Evolutionary conservation across 768 basidiomycete genomes (phyloP), one percentile per base, ranked within the genome.

Genomic region (Stropharia rugosoannulata): DNA sequence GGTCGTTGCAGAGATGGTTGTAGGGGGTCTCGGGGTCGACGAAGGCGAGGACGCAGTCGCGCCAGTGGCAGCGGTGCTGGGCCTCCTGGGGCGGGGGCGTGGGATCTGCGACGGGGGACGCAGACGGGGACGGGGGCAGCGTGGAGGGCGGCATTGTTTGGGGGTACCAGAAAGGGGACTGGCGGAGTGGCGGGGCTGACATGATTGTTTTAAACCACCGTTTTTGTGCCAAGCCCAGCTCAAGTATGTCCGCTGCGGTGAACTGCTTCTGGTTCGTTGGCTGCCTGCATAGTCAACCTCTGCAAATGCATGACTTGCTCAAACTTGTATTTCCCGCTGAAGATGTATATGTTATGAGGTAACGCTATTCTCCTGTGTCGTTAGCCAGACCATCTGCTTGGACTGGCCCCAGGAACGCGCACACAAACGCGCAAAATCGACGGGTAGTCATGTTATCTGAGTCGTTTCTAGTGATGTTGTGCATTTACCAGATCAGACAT

Each of bases 1-100:
- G 95, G 67, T 89, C 88, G 73, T 93, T 93, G 78, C 95, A 97
- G 59, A 98, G 88, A 73, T 98, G 95, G 57, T 84, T 86, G 76
- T 98, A 98, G 64, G 98, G 89, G 0, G 80, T 66, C 66, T 97
- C 95, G 6, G 95, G 85, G 66, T 93, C 90, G 5, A 72, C 10
- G 58, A 86, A 86, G 22, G 73, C 61, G 52, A 74, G 76, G 8
- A 79, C 70, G 73, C 94, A 95, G 53, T 78, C 81, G 16, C 73
- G 58, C 94, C 94, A 97, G 56, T 82, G 86, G 73, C 94, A 97
- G 11, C 64, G 63, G 59, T 80, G 75, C 10, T 52, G 9, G 39
- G 19, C 55, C 41, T 57, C 59, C 19, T 51, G 53, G 45, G 54
- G 56, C 35, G 55, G 55, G 37, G 58, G 18, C 7, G 52, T 12